These are phyloP conservation scores for Agroathelia rolfsii DNA, from an alignment of 1,284 basidiomycete species.

Conservation along the genomic window DNA sequence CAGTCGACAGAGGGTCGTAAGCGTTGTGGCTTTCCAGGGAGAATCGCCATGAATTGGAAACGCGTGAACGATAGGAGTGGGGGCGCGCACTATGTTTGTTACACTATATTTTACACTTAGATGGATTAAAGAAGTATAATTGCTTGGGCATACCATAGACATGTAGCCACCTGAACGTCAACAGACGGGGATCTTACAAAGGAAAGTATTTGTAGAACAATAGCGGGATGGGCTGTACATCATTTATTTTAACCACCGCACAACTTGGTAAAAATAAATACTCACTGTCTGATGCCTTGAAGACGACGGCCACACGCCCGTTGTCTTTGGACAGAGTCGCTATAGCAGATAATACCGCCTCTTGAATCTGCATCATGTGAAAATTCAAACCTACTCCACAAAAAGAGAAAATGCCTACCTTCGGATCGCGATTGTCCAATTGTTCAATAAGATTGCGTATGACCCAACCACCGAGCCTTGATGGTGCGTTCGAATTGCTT, in stretches of 20 bases:
- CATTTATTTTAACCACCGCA: too few species aligned
- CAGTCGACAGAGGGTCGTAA: too few species aligned
- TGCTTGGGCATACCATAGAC: constrained; percentile 49
- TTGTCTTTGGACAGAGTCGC: constrained; percentile 65
- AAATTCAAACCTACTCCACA: not conserved
- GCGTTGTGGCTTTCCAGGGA: constrained; percentile 38
- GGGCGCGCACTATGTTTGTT: constrained; percentile 47
- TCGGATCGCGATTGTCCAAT: constrained; percentile 40
- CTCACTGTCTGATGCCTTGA: constrained; percentile 34
- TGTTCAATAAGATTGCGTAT: constrained; percentile 37
- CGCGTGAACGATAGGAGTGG: constrained; percentile 16
- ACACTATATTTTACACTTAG: constrained; percentile 28
- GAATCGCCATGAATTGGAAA: constrained; percentile 31
- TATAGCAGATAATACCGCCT: constrained; percentile 62
- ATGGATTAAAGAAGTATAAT: not conserved
- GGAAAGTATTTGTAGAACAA: too few species aligned
- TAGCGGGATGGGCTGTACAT: too few species aligned
- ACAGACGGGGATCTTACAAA: too few species aligned
- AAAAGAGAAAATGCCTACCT: constrained; percentile 27
- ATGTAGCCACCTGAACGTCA: constrained; percentile 57
- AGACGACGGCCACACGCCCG: constrained; percentile 33
- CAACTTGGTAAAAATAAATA: too few species aligned
- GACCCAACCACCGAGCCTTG: constrained; percentile 48
- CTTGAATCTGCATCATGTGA: constrained; percentile 43
- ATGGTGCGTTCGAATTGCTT: constrained; percentile 27